Conservation (phyloP, 345 rosid genomes). For the Pistacia atlantica region DNA sequence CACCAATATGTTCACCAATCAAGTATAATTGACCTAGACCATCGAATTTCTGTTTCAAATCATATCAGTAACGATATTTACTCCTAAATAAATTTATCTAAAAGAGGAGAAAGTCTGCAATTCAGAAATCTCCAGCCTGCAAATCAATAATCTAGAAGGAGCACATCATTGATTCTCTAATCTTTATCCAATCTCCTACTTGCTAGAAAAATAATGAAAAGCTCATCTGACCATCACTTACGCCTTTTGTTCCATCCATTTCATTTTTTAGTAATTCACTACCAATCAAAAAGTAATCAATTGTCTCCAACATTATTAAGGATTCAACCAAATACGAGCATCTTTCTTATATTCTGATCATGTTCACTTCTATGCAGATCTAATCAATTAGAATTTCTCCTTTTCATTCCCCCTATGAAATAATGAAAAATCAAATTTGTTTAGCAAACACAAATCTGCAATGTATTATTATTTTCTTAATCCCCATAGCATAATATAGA, state of each 20-base stretch:
- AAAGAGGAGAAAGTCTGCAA: not conserved
- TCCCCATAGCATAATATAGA: not conserved
- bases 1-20: not conserved
- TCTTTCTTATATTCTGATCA: conserved; percentile 1
- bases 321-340: not conserved
- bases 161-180: not conserved
- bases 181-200: not conserved
- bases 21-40: not conserved
- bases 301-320: not conserved
- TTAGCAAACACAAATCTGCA: not conserved
- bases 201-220: not conserved
- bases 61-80: not conserved
- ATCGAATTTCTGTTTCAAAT: not conserved
- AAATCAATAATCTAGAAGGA: not conserved
- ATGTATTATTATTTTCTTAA: not conserved
- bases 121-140: conserved; percentile 2
- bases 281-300: no score
- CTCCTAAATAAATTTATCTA: not conserved
- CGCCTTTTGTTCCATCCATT: not conserved
- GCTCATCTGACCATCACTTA: not conserved
- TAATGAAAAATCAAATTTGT: not conserved
- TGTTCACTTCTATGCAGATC: not conserved
- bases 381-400: not conserved
- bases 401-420: not conserved
- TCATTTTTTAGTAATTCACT: no score